A percentile compares a stretch with the other conserved stretches of the same genome.
phyloP scores from a whole-genome alignment of 2,329 filamentous ascomycete species.

The Coleophoma eucalyptorum region DNA sequence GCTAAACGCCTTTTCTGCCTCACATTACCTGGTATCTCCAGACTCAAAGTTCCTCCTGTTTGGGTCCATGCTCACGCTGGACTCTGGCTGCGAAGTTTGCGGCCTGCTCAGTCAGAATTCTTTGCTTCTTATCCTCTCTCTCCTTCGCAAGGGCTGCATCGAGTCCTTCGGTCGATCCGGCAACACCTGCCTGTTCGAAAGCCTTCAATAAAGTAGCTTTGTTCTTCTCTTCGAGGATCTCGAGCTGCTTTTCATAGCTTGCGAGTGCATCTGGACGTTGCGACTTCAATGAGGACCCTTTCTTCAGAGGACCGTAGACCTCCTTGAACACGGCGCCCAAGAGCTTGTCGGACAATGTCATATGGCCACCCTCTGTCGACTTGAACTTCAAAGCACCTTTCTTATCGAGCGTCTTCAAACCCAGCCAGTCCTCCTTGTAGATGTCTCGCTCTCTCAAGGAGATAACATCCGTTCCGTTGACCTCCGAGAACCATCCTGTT shows the following conservation, averaged over 20 bases:
- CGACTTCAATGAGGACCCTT: neutral
- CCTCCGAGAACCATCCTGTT: constrained; percentile 85
- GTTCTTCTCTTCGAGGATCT: constrained; percentile 1
- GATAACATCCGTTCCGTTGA: constrained; percentile 67
- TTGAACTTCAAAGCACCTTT: constrained; percentile 76
- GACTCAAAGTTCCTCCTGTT: constrained; percentile 17
- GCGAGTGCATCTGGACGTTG: neutral
- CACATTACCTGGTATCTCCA: no score
- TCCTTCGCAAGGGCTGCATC: constrained; percentile 11
- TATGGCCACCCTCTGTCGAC: constrained; percentile 73
- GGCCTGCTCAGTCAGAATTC: neutral
- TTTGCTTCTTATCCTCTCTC: neutral
- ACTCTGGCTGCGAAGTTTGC: neutral
- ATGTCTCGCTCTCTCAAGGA: constrained; percentile 65
- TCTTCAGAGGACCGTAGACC: constrained; percentile 35
- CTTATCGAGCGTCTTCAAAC: constrained; percentile 73
- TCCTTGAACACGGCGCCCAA: constrained; percentile 41
- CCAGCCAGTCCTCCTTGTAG: constrained; percentile 93
- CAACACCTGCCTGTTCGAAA: neutral
- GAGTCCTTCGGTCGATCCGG: neutral
- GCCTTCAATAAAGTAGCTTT: neutral
- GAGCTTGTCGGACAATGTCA: constrained; percentile 67
- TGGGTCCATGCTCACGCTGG: neutral
- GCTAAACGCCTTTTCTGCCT: no score
- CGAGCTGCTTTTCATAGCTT: neutral